A percentile compares a stretch with the other conserved stretches of the same genome.
These are phyloP conservation scores for Marvania coccoides DNA, from an alignment of 139 green algal genomes.

Conservation along the genomic window DNA sequence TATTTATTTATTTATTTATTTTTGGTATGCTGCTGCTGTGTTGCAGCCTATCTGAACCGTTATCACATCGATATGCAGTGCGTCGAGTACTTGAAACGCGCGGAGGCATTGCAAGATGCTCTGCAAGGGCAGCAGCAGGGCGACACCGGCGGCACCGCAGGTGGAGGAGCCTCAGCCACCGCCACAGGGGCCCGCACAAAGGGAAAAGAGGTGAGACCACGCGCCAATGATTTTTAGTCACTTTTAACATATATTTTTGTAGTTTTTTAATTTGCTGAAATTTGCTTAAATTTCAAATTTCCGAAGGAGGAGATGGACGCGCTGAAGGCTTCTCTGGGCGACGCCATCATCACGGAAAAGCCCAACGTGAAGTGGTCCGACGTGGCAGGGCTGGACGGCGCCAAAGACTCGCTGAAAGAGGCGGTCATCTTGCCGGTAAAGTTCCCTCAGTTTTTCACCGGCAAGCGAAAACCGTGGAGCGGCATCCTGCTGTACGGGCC, in stretches of 20 bases:
- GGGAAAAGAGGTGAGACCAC: slow-evolving; percentile 25
- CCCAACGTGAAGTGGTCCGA: slow-evolving; percentile 97
- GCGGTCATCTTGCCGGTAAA: slow-evolving; percentile 99
- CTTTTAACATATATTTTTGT: too few relatives aligned
- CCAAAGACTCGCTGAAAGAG: slow-evolving; percentile 97
- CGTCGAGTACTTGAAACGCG: slow-evolving; percentile 86
- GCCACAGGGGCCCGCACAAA: slow-evolving; percentile 10
- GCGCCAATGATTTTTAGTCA: too few relatives aligned
- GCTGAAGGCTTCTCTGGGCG: slow-evolving; percentile 63
- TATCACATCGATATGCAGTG: slow-evolving; percentile 53
- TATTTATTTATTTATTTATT: slow-evolving; percentile 9
- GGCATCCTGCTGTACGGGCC: slow-evolving; percentile 98
- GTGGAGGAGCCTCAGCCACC: slow-evolving; percentile 14
- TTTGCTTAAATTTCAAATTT: neutral
- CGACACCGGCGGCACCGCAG: neutral
- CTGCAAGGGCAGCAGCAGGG: neutral
- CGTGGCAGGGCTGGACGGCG: slow-evolving; percentile 91
- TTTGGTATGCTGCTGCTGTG: neutral
- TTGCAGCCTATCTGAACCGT: neutral
- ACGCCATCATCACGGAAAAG: slow-evolving; percentile 83
- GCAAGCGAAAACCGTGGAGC: slow-evolving; percentile 96
- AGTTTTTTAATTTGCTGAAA: too few relatives aligned
- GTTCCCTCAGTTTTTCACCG: slow-evolving; percentile 99
- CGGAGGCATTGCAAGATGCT: slow-evolving; percentile 82
- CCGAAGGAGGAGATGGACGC: slow-evolving; percentile 62